Evolutionary conservation across 805 yeast species (phyloP).

Genomic region (Brettanomyces custersianus): DNA sequence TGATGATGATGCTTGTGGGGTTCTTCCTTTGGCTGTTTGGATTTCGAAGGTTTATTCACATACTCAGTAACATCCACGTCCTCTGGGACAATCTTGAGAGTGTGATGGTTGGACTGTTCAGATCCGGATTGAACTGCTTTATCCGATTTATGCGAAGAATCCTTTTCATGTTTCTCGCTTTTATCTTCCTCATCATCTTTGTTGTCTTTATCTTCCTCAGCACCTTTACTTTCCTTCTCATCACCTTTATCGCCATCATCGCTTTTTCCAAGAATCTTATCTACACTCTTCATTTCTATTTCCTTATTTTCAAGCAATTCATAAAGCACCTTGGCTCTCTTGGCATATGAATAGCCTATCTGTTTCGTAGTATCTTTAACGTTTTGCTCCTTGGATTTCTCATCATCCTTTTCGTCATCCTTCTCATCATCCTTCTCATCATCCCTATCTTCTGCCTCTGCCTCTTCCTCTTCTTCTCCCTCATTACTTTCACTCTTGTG

Average conservation of each 20-base stretch:
- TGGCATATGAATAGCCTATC: slow-evolving; percentile 4
- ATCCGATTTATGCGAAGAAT: too few relatives aligned
- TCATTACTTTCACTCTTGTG: slow-evolving; percentile 6
- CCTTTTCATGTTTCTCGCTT: slow-evolving; percentile 8
- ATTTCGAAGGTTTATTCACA: too few relatives aligned
- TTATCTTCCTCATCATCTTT: slow-evolving; percentile 9
- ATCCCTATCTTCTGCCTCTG: slow-evolving; percentile 6
- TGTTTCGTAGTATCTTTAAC: neutral
- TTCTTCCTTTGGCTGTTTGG: neutral
- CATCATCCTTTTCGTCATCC: slow-evolving; percentile 6
- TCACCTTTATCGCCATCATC: slow-evolving; percentile 1
- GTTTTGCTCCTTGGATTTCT: neutral
- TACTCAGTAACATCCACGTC: slow-evolving; percentile 12
- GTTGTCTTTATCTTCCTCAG: neutral
- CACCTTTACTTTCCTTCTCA: slow-evolving; percentile 1
- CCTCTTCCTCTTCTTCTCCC: slow-evolving; percentile 7
- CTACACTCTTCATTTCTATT: slow-evolving; percentile 3
- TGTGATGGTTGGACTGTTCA: neutral
- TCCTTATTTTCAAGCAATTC: slow-evolving; percentile 3
- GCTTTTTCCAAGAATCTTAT: neutral
- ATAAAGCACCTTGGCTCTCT: slow-evolving; percentile 9
- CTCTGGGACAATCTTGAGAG: slow-evolving; percentile 4
- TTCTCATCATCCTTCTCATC: slow-evolving; percentile 7
- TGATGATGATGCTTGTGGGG: slow-evolving; percentile 1
- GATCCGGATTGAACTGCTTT: neutral